Evolutionary conservation across 495 filamentous ascomycete species (phyloP).

Genomic region (Articulospora tetracladia): DNA sequence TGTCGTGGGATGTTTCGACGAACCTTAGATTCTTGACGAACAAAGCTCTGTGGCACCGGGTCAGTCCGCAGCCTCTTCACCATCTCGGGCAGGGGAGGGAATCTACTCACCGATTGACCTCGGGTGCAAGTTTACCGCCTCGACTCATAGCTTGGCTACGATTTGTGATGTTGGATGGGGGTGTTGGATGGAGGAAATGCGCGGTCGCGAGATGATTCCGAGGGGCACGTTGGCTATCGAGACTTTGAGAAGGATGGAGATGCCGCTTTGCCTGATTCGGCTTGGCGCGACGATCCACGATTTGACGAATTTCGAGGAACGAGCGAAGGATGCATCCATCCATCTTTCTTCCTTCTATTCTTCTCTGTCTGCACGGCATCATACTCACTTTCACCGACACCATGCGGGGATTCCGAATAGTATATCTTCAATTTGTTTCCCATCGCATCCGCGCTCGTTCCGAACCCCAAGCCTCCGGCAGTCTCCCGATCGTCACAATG

Average conservation of each 20-base stretch:
- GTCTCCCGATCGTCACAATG: too few relatives aligned
- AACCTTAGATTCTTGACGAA: constrained; percentile 98
- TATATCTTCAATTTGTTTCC: too few relatives aligned
- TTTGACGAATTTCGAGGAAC: too few relatives aligned
- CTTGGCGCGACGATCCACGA: not conserved
- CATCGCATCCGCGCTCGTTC: too few relatives aligned
- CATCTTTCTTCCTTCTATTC: too few relatives aligned
- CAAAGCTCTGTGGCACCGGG: constrained; percentile 65
- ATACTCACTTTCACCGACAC: too few relatives aligned
- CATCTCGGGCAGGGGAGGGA: constrained; percentile 18
- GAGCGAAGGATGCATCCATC: too few relatives aligned
- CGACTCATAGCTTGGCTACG: constrained; percentile 66
- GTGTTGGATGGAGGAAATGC: constrained; percentile 1
- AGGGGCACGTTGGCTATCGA: constrained; percentile 15
- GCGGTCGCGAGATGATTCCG: constrained; percentile 10
- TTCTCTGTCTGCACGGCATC: too few relatives aligned
- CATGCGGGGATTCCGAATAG: too few relatives aligned
- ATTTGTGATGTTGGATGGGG: constrained; percentile 5
- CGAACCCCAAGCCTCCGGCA: too few relatives aligned
- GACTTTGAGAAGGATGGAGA: constrained; percentile 8
- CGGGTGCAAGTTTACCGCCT: constrained; percentile 84
- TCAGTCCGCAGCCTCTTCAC: constrained; percentile 18
- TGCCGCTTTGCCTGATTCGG: not conserved
- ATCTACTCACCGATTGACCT: constrained; percentile 82
- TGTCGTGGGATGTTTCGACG: constrained; percentile 1